Evolutionary conservation across 768 basidiomycete species (phyloP).

Genomic region (Agrocybe pediades): DNA sequence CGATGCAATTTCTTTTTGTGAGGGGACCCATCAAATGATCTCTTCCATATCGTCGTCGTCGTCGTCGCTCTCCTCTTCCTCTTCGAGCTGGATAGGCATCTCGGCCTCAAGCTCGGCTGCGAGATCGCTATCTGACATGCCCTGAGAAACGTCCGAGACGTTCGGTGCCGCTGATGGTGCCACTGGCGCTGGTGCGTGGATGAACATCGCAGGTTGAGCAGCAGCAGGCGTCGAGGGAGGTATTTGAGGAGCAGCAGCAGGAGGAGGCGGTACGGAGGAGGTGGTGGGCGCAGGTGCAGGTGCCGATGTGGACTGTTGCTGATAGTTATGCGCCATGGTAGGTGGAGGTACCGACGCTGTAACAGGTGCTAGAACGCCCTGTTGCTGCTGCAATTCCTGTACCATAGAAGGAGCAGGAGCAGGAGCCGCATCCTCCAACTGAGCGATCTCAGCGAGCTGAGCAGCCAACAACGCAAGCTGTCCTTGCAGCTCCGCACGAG

Average conservation of each 20-base stretch:
- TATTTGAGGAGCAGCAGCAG: background rate
- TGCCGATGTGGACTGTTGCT: too few relatives aligned
- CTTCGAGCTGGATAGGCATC: background rate
- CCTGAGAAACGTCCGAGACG: conserved; percentile 10
- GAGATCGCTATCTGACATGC: conserved; percentile 12
- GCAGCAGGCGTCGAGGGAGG: background rate
- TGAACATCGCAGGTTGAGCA: background rate
- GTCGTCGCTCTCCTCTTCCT: conserved; percentile 33
- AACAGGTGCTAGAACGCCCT: conserved; percentile 8
- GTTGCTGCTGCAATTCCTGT: background rate
- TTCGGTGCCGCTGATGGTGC: conserved; percentile 4
- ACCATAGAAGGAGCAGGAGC: background rate
- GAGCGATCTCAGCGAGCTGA: conserved; percentile 69
- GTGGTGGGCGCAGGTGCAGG: conserved; percentile 5
- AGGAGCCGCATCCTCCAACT: conserved; percentile 33
- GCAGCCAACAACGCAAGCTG: conserved; percentile 73
- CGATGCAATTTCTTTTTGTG: background rate
- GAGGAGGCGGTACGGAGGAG: background rate
- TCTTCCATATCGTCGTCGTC: conserved; percentile 51
- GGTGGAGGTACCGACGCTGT: background rate
- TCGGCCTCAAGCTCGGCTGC: background rate
- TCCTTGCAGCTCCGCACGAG: conserved; percentile 71
- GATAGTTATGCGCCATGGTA: background rate
- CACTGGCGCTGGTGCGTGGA: conserved; percentile 4
- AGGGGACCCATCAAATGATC: conserved; percentile 32